Evolutionary conservation across 208 protist species (phyloP).

Genomic region (Phytomonas sp.): DNA sequence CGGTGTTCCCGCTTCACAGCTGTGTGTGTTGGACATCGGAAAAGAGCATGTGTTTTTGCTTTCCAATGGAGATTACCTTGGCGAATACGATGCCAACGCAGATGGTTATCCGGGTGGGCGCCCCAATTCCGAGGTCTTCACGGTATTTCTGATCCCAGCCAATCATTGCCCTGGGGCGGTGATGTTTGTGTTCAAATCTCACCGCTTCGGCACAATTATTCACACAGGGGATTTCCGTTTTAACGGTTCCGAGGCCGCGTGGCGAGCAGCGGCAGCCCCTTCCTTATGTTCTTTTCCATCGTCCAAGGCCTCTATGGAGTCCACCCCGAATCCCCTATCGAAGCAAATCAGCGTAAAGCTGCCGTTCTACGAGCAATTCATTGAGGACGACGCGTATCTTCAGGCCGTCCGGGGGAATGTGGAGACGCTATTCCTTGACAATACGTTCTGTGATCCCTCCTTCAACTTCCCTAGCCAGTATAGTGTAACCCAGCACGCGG

Average conservation of each 20-base stretch:
- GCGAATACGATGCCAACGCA: not conserved
- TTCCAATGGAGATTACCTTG: slow-evolving; percentile 17
- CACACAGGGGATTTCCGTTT: slow-evolving; percentile 94
- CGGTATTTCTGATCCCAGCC: slow-evolving; percentile 58
- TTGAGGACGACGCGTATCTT: slow-evolving; percentile 47
- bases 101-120: not conserved
- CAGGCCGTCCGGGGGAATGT: slow-evolving; percentile 28
- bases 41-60: slow-evolving; percentile 48
- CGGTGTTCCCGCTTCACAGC: slow-evolving; percentile 23
- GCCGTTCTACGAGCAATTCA: slow-evolving; percentile 42
- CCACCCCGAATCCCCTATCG: not conserved
- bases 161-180: slow-evolving; percentile 90
- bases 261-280: slow-evolving; percentile 6
- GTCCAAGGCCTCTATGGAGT: not conserved
- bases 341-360: not conserved
- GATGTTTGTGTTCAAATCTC: slow-evolving; percentile 82
- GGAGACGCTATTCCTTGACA: slow-evolving; percentile 88
- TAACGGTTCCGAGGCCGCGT: slow-evolving; percentile 22
- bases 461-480: slow-evolving; percentile 77
- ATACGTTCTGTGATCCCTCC: slow-evolving; percentile 83
- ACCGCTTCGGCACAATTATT: slow-evolving; percentile 48
- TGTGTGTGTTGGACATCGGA: slow-evolving; percentile 43
- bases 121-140: slow-evolving; percentile 11
- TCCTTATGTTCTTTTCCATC: not conserved
- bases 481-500: slow-evolving; percentile 37